These are phyloP conservation scores for Acorus gramineus DNA, from an alignment of 106 monocot genomes.

Conservation along the genomic window DNA sequence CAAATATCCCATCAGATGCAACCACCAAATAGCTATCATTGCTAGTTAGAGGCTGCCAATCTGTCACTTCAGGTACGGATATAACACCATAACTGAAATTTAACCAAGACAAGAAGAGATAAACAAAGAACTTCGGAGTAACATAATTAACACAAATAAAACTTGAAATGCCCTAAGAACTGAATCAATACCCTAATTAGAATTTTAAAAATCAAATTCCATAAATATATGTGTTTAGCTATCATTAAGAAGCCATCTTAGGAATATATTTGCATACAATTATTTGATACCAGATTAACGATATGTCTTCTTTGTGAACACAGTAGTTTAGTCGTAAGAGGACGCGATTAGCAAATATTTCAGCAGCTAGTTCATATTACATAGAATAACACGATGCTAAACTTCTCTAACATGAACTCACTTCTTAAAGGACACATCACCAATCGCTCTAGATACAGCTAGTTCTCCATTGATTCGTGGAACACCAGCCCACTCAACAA, in stretches of 20 bases:
- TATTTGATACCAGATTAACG: too few relatives aligned
- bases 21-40: slow-evolving; percentile 68
- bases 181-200: too few relatives aligned
- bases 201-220: too few relatives aligned
- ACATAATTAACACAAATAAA: too few relatives aligned
- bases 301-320: too few relatives aligned
- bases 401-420: slow-evolving; percentile 11
- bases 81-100: slow-evolving; percentile 74
- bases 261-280: not conserved
- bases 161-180: too few relatives aligned
- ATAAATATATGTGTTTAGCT: too few relatives aligned
- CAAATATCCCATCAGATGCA: slow-evolving; percentile 86
- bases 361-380: too few relatives aligned
- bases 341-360: too few relatives aligned
- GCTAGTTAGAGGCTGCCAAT: slow-evolving; percentile 48
- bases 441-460: slow-evolving; percentile 83
- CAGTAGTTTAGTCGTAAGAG: too few relatives aligned
- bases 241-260: not conserved
- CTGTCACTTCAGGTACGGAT: slow-evolving; percentile 71
- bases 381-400: too few relatives aligned
- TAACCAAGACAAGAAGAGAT: slow-evolving; percentile 11
- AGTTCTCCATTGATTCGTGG: slow-evolving; percentile 74
- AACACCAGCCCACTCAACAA: slow-evolving; percentile 74
- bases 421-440: slow-evolving; percentile 78
- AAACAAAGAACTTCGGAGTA: not conserved